Conservation (phyloP, 2,329 filamentous ascomycete species). For the Diaporthe amygdali region DNA sequence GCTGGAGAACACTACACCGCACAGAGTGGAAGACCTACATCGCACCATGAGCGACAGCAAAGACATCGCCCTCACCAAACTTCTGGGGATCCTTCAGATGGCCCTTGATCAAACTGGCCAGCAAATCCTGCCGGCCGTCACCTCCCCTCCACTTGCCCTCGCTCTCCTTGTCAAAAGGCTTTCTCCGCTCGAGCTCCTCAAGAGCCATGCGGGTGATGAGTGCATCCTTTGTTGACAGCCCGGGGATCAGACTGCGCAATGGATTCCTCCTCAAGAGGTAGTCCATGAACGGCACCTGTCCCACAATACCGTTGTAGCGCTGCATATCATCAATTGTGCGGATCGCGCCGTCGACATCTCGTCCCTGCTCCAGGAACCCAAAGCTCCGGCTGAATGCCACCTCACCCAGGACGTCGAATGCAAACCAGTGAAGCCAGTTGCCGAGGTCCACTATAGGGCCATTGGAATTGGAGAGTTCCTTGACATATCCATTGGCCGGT, state of each 20-base stretch:
- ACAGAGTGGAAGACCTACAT: slow-evolving; percentile 47
- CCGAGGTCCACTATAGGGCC: slow-evolving; percentile 49
- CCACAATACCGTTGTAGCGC: slow-evolving; percentile 57
- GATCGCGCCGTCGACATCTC: slow-evolving; percentile 57
- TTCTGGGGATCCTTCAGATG: slow-evolving; percentile 54
- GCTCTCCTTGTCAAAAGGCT: slow-evolving; percentile 51
- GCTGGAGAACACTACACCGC: neutral
- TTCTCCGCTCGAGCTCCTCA: slow-evolving; percentile 52
- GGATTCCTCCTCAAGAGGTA: slow-evolving; percentile 54
- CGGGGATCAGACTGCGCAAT: slow-evolving; percentile 48
- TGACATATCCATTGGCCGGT: slow-evolving; percentile 30
- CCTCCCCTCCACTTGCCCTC: slow-evolving; percentile 44
- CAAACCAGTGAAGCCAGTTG: slow-evolving; percentile 49
- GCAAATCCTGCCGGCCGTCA: slow-evolving; percentile 54
- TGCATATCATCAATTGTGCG: slow-evolving; percentile 57
- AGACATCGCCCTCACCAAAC: slow-evolving; percentile 58
- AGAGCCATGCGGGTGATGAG: slow-evolving; percentile 57
- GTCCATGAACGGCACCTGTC: slow-evolving; percentile 57
- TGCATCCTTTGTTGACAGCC: slow-evolving; percentile 48
- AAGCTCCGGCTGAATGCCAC: slow-evolving; percentile 57
- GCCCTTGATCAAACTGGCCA: slow-evolving; percentile 56
- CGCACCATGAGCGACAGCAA: slow-evolving; percentile 61
- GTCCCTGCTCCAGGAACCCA: slow-evolving; percentile 55
- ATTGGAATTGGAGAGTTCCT: slow-evolving; percentile 11
- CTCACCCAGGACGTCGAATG: slow-evolving; percentile 57